Evolutionary conservation across 371 early-diverging fungal genomes (phyloP).

Genomic region (Lichtheimia corymbifera): DNA sequence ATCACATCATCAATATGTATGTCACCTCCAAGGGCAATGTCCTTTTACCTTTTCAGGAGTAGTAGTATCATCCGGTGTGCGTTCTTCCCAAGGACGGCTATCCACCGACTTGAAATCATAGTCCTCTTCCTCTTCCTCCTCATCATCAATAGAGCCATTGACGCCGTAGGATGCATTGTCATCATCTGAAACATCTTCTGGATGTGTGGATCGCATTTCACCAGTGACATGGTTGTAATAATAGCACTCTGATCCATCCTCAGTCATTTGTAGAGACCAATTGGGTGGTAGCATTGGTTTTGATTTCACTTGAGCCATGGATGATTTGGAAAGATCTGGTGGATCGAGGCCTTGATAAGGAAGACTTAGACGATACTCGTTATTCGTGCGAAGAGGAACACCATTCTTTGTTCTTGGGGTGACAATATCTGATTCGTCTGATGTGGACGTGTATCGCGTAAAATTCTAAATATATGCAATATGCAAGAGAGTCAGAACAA

Average conservation of each 20-base stretch:
- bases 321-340: not conserved
- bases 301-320: not conserved
- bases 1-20: no score
- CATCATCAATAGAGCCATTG: conserved; percentile 17
- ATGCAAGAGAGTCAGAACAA: not conserved
- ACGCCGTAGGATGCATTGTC: conserved; percentile 14
- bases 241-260: conserved; percentile 49
- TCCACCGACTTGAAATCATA: conserved; percentile 19
- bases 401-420: conserved; percentile 14
- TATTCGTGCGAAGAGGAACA: conserved; percentile 25
- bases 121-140: conserved; percentile 16
- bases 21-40: not conserved
- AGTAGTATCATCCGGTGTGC: conserved; percentile 2
- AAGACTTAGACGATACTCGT: conserved; percentile 25
- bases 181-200: conserved; percentile 27
- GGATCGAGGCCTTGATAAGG: conserved; percentile 16
- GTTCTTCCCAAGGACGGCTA: conserved; percentile 21
- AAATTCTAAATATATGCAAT: conserved; percentile 4
- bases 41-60: conserved; percentile 21
- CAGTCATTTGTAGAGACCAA: conserved; percentile 46
- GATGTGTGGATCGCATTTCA: conserved; percentile 50
- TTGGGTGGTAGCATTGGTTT: conserved; percentile 33
- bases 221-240: conserved; percentile 47
- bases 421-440: conserved; percentile 16
- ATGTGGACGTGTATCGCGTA: conserved; percentile 9